phyloP scores from a whole-genome alignment of 1,139 yeast species.

The Candida glucosophila region DNA sequence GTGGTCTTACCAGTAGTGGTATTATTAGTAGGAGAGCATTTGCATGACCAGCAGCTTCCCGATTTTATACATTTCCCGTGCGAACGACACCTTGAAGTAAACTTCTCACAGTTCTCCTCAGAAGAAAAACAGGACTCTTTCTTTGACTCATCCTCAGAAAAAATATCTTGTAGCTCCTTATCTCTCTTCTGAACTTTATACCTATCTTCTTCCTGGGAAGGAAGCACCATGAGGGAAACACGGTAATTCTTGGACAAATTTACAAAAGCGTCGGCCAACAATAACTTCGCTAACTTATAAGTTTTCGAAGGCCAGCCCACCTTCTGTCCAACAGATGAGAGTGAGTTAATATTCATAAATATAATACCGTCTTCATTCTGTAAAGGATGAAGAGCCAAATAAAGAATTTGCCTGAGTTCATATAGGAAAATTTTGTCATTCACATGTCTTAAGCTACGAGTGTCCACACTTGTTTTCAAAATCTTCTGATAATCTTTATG shows the following conservation, averaged over 20 bases:
- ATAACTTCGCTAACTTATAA: constrained; percentile 25
- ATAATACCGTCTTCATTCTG: constrained; percentile 13
- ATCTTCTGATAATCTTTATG: neutral
- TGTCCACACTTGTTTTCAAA: constrained; percentile 2
- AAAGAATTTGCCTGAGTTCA: constrained; percentile 40
- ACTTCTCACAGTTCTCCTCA: constrained; percentile 43
- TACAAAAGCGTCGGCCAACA: constrained; percentile 23
- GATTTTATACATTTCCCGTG: constrained; percentile 53
- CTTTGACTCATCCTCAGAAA: constrained; percentile 8
- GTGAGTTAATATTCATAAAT: constrained; percentile 31
- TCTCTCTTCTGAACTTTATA: constrained; percentile 12
- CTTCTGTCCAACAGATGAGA: constrained; percentile 31
- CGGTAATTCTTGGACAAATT: constrained; percentile 21
- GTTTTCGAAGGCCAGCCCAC: constrained; percentile 34
- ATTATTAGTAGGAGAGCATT: constrained; percentile 45
- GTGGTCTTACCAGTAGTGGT: constrained; percentile 42
- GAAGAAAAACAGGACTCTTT: constrained; percentile 27
- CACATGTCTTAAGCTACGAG: constrained; percentile 15
- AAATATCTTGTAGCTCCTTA: constrained; percentile 16
- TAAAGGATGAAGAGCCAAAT: constrained; percentile 14
- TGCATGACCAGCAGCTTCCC: constrained; percentile 46
- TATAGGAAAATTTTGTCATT: constrained; percentile 38
- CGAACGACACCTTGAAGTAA: constrained; percentile 49
- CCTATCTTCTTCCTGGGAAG: neutral
- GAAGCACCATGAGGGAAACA: constrained; percentile 21